Evolutionary conservation across 2,329 filamentous ascomycete species (phyloP).

Genomic region (Neonectria magnoliae): DNA sequence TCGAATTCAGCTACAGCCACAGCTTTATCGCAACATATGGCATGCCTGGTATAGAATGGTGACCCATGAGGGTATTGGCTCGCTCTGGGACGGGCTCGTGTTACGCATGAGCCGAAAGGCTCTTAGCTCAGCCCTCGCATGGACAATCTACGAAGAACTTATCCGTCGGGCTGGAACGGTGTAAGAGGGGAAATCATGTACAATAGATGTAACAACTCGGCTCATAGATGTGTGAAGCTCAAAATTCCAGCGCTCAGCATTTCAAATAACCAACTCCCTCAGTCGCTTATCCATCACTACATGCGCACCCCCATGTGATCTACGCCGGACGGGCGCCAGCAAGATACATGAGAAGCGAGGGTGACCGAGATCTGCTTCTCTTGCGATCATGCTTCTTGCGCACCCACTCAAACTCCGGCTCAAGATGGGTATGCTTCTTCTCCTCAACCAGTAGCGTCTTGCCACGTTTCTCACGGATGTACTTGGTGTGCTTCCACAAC

Average conservation of each 20-base stretch:
- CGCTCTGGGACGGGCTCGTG: constrained; percentile 86
- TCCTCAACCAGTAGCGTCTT: constrained; percentile 61
- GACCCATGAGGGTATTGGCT: constrained; percentile 79
- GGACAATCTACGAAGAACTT: constrained; percentile 96
- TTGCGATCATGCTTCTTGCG: constrained; percentile 65
- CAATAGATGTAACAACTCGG: constrained; percentile 36
- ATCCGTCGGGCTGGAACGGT: constrained; percentile 66
- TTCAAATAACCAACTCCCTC: constrained; percentile 3
- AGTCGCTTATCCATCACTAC: constrained; percentile 11
- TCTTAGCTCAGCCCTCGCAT: constrained; percentile 91
- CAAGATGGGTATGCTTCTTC: constrained; percentile 53
- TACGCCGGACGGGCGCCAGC: constrained; percentile 60
- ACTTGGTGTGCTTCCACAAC: constrained; percentile 76
- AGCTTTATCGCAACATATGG: constrained; percentile 82
- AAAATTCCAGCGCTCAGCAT: constrained; percentile 14
- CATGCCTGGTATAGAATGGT: constrained; percentile 83
- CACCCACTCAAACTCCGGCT: constrained; percentile 64
- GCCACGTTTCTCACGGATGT: constrained; percentile 66
- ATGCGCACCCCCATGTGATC: constrained; percentile 2
- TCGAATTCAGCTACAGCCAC: constrained; percentile 88
- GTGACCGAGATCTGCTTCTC: constrained; percentile 68
- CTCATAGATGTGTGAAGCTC: constrained; percentile 27
- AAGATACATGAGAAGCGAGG: constrained; percentile 66
- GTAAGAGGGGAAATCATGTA: constrained; percentile 30
- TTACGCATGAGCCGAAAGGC: constrained; percentile 92